Evolutionary conservation across 2,329 filamentous ascomycete species (phyloP), one percentile per base, ranked within the genome.

Genomic region (Pseudocercospora vitis): DNA sequence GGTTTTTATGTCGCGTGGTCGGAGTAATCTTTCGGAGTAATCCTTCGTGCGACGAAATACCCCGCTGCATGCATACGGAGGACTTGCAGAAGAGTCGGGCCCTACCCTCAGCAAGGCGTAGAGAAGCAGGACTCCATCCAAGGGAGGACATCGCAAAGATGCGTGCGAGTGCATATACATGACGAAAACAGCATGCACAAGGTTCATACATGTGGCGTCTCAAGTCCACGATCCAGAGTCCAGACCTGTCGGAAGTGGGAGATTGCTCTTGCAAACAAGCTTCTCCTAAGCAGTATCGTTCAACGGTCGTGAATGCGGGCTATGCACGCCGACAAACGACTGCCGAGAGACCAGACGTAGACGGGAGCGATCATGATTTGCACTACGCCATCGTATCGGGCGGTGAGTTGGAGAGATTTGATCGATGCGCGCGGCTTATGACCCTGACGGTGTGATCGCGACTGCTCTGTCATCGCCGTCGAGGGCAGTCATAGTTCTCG

Each of bases 311-410:
- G 21, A 24, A 7, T 42, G 6, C 19, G 35, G 11, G 18, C 14
- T 11, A 18, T 19, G 35, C n/a, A 40, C 7, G 19, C 8, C 37
- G 12, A 24, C 21, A 42, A 21, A 42, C 37, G 37, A n/a, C n/a
- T n/a, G n/a, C n/a, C n/a, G n/a, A n/a, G n/a, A n/a, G n/a, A n/a
- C n/a, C n/a, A 42, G 37, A 42, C 37, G 37, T 26, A 12, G 37
- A 42, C n/a, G n/a, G n/a, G n/a, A 11, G 37, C 19, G 37, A 40
- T 40, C 37, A 40, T 40, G 37, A 40, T 40, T 23, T 40, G 16
- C 37, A 40, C n/a, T n/a, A n/a, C n/a, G n/a, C n/a, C n/a, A n/a
- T n/a, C n/a, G n/a, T n/a, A n/a, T n/a, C n/a, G n/a, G n/a, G n/a
- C n/a, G n/a, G n/a, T n/a, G n/a, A n/a, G n/a, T n/a, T n/a, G n/a